These are phyloP conservation scores for Artemisia tridentata DNA, from an alignment of 129 eudicot genomes.

Conservation along the genomic window DNA sequence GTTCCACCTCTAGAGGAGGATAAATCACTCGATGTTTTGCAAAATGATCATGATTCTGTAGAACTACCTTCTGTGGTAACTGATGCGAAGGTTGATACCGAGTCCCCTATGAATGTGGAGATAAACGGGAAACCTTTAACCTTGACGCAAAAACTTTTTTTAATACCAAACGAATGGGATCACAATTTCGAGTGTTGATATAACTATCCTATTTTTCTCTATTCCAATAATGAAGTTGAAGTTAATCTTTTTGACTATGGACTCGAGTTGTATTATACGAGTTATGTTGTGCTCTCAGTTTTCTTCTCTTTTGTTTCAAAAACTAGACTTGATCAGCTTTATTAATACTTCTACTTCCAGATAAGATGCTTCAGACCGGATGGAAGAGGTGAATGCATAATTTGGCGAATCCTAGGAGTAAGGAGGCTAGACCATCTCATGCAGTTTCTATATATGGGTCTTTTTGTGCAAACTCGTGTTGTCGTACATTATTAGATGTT, in stretches of 20 bases:
- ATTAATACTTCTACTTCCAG: conserved; percentile 37
- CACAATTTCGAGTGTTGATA: no score
- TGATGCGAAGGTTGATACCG: conserved; percentile 29
- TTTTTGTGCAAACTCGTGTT: conserved; percentile 26
- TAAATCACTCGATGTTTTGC: conserved; percentile 31
- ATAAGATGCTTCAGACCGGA: conserved; percentile 45
- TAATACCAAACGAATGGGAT: no score
- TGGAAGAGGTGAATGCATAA: conserved; percentile 64
- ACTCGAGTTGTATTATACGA: no score
- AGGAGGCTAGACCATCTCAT: conserved; percentile 5
- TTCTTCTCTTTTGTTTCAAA: no score
- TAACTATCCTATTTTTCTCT: no score
- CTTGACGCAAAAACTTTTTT: no score
- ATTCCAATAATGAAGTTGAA: no score
- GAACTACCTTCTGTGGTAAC: conserved; percentile 27
- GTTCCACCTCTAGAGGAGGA: conserved; percentile 23
- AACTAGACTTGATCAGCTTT: conserved; percentile 7
- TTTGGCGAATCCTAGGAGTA: conserved; percentile 1
- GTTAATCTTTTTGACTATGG: no score
- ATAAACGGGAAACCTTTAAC: conserved; percentile 23
- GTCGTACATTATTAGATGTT: conserved; percentile 19
- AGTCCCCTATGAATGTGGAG: conserved; percentile 35
- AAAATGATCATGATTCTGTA: conserved; percentile 26
- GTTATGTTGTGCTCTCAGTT: no score
- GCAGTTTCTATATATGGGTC: conserved; percentile 1